phyloP scores from a whole-genome alignment of 768 basidiomycete genomes.

The Termitomyces sp. region DNA sequence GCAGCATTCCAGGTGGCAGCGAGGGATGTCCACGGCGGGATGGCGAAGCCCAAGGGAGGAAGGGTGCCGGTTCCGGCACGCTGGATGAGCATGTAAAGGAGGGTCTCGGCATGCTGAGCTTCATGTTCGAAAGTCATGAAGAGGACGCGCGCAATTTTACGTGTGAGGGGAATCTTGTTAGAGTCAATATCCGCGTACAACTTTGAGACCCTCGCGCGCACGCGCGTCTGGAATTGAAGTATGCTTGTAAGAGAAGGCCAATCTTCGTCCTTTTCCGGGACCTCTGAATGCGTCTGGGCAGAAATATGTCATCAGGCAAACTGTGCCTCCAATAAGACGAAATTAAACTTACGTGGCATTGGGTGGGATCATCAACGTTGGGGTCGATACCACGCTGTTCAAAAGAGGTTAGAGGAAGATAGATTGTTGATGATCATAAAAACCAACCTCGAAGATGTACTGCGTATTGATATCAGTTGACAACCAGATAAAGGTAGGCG shows the following conservation, averaged over 20 bases:
- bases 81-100: constrained; percentile 93
- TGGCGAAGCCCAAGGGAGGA: constrained; percentile 70
- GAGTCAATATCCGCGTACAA: constrained; percentile 70
- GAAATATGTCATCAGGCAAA: background rate
- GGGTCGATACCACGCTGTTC: constrained; percentile 91
- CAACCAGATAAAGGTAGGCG: background rate
- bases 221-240: constrained; percentile 72
- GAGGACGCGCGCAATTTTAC: constrained; percentile 72
- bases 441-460: constrained; percentile 73
- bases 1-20: constrained; percentile 45
- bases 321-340: background rate
- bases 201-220: constrained; percentile 64
- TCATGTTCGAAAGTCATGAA: constrained; percentile 95
- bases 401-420: background rate
- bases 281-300: constrained; percentile 79
- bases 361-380: constrained; percentile 82
- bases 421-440: background rate
- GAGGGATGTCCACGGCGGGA: constrained; percentile 68
- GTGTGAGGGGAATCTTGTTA: constrained; percentile 50
- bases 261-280: constrained; percentile 74
- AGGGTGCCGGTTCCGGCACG: constrained; percentile 74
- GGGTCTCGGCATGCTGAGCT: constrained; percentile 85
- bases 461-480: constrained; percentile 22
- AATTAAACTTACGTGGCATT: constrained; percentile 67
- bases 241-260: constrained; percentile 81